Evolutionary conservation across 1,139 yeast species (phyloP).

Genomic region (Suhomyces chickasaworum): DNA sequence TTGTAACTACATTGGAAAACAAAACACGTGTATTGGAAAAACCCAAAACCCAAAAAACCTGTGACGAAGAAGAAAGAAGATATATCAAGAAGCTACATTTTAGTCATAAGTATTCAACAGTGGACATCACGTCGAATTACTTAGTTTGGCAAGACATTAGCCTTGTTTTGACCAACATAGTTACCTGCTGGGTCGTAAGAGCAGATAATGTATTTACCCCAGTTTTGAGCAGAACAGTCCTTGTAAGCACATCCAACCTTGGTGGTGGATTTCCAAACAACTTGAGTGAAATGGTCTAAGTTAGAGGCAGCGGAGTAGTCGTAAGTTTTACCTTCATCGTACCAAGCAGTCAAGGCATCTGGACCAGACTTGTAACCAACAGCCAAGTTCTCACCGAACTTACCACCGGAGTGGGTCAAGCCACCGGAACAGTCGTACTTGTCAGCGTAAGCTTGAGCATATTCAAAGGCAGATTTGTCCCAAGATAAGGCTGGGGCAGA

Average conservation of each 20-base stretch:
- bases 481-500: slow-evolving; percentile 62
- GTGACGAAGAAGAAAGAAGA: slow-evolving; percentile 9
- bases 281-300: slow-evolving; percentile 45
- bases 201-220: slow-evolving; percentile 57
- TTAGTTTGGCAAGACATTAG: slow-evolving; percentile 49
- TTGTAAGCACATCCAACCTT: slow-evolving; percentile 43
- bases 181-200: slow-evolving; percentile 58
- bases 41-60: slow-evolving; percentile 6
- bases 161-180: slow-evolving; percentile 45
- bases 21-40: slow-evolving; percentile 9
- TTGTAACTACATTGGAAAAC: background rate
- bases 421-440: slow-evolving; percentile 67
- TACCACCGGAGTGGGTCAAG: slow-evolving; percentile 75
- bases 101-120: slow-evolving; percentile 7
- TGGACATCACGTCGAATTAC: slow-evolving; percentile 4
- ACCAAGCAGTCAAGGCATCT: slow-evolving; percentile 79
- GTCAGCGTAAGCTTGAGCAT: slow-evolving; percentile 73
- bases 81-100: slow-evolving; percentile 5
- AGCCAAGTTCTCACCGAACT: slow-evolving; percentile 87
- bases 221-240: slow-evolving; percentile 42
- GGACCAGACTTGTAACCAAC: slow-evolving; percentile 60
- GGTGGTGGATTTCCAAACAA: slow-evolving; percentile 41
- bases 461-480: slow-evolving; percentile 61
- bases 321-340: slow-evolving; percentile 64
- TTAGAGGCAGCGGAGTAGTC: slow-evolving; percentile 41